Base-by-base conservation (phyloP, 2,329 filamentous ascomycete species). In the Aspergillus spinulosporus region DNA sequence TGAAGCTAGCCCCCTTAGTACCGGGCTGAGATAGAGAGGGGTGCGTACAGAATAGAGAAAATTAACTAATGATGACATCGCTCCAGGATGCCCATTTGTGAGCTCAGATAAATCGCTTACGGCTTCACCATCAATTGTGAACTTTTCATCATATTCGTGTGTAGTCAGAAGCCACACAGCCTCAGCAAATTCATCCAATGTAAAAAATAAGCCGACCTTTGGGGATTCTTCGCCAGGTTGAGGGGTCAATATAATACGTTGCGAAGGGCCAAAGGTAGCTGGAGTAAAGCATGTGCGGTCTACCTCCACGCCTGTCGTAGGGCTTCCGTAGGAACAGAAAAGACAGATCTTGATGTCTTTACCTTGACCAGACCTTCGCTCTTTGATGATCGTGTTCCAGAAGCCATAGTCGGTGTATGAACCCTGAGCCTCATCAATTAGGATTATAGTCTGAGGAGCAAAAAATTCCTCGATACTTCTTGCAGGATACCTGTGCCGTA, bases 311-410 rank as follows among this genome's bases (percentile, higher is more conserved):
- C 53, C 57, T 50, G 49, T 57, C 9, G 15, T 37, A 4, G 59
- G 59, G 55, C 59, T 62, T n/a, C 59, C 59, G 28, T 62, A 62
- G n/a, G 40, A 57, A 48, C 51, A 60, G 34, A 62, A 59, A 58
- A 62, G 59, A 56, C 59, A 62, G 15, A 60, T 42, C 31, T 46
- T 48, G 4, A 60, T 56, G 21, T 61, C 52, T 28, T 21, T 12
- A 15, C 34, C 57, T 15, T 46, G 14, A 6, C 31, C 32, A 50
- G 40, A 52, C 46, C 26, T 36, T 48, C 45, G 56, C 14, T 54
- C 11, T 47, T 62, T 62, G 55, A 60, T 49, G n/a, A 59, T 44
- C 12, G 32, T 36, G 39, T 56, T 50, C 59, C 57, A 61, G 48
- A 61, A 57, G 2, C 21, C 1, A 11, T 9, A 3, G 32, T 59